A percentile compares a stretch with the other conserved stretches of the same genome.
Conservation (phyloP, 2,329 filamentous ascomycete species). For the Phialophora tarda region DNA sequence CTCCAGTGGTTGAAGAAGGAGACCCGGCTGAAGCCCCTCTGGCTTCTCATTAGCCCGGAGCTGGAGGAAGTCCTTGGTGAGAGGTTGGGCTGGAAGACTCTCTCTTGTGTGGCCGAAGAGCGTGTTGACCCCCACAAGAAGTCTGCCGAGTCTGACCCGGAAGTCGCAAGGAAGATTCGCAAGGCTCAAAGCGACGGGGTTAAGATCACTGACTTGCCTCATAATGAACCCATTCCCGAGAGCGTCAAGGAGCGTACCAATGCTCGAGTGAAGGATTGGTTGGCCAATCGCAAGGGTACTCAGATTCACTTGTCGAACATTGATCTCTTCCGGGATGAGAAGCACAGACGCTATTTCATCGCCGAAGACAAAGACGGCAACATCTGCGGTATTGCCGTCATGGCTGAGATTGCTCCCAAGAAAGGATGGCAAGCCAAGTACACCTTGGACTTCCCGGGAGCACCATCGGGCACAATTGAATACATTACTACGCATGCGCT, state of each 20-base stretch:
- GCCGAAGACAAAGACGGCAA: constrained; percentile 74
- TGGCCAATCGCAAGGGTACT: constrained; percentile 75
- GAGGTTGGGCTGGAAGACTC: constrained; percentile 82
- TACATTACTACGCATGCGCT: constrained; percentile 76
- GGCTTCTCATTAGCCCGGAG: constrained; percentile 82
- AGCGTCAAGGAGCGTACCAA: constrained; percentile 74
- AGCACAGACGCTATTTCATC: constrained; percentile 85
- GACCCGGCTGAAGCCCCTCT: constrained; percentile 76
- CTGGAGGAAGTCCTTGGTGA: constrained; percentile 80
- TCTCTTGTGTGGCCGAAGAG: constrained; percentile 88
- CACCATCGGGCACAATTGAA: constrained; percentile 88
- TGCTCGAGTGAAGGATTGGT: constrained; percentile 77
- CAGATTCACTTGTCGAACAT: constrained; percentile 93
- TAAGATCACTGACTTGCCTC: constrained; percentile 73
- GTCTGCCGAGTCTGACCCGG: constrained; percentile 67
- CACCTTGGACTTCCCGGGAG: constrained; percentile 87
- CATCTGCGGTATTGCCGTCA: constrained; percentile 77
- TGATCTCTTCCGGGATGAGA: constrained; percentile 81
- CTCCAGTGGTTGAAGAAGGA: constrained; percentile 76
- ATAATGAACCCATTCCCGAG: constrained; percentile 67
- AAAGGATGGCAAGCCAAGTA: constrained; percentile 96
- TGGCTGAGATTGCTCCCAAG: constrained; percentile 78
- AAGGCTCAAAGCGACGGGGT: constrained; percentile 83
- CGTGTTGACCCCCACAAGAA: constrained; percentile 77
- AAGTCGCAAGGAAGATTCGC: constrained; percentile 75